Percentiles rank a stretch among this genome's conserved stretches.
phyloP scores from a whole-genome alignment of 1,139 yeast species.

The Sugiyamaella japonica region DNA sequence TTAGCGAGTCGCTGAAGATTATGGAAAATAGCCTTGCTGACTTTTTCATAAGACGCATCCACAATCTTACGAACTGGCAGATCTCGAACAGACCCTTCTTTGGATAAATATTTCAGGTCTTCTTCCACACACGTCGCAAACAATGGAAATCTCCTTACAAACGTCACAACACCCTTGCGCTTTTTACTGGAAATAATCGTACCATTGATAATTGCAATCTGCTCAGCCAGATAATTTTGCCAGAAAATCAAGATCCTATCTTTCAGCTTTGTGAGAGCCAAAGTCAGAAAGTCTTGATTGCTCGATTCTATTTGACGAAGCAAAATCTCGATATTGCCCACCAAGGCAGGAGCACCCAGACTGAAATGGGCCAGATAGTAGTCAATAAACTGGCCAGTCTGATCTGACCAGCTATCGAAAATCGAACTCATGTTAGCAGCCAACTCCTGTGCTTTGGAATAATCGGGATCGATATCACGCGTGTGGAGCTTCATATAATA shows the following conservation, averaged over 20 bases:
- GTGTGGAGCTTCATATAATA: conserved; percentile 32
- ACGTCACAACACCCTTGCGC: conserved; percentile 46
- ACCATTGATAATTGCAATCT: conserved; percentile 55
- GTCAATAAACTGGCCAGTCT: conserved; percentile 43
- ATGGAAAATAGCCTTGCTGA: conserved; percentile 38
- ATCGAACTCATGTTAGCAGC: conserved; percentile 53
- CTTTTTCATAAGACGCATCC: conserved; percentile 46
- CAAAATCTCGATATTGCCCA: conserved; percentile 43
- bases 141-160: conserved; percentile 48
- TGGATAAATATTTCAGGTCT: conserved; percentile 23
- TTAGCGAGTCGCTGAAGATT: conserved; percentile 37
- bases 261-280: conserved; percentile 52
- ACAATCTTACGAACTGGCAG: conserved; percentile 43
- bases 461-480: conserved; percentile 51
- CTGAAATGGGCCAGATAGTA: conserved; percentile 46
- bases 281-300: conserved; percentile 67
- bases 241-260: conserved; percentile 58
- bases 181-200: conserved; percentile 49
- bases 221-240: conserved; percentile 58
- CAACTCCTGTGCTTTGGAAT: conserved; percentile 56
- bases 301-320: conserved; percentile 47
- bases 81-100: conserved; percentile 32
- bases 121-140: conserved; percentile 46
- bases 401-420: conserved; percentile 55
- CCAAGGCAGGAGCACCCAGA: conserved; percentile 36